Conservation (phyloP, 805 yeast genomes). For the Wickerhamiella spandovensis region DNA sequence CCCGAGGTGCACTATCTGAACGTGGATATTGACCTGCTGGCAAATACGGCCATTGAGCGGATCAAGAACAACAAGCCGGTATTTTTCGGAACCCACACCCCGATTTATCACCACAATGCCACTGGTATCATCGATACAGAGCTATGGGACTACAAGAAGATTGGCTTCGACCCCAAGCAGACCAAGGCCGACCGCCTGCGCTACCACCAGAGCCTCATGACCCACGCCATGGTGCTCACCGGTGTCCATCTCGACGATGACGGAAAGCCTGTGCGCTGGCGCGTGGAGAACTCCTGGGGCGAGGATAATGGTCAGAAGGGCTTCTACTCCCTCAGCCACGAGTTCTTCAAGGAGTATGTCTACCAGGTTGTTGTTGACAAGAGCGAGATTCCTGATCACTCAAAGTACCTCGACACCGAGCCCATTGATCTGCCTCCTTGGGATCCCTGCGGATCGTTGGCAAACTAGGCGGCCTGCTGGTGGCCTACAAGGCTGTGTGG, state of each 20-base stretch:
- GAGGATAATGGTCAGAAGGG: slow-evolving; percentile 54
- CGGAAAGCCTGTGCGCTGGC: slow-evolving; percentile 52
- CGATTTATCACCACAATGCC: slow-evolving; percentile 49
- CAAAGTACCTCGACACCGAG: slow-evolving; percentile 30
- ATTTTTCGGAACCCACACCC: slow-evolving; percentile 85
- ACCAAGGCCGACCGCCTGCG: slow-evolving; percentile 55
- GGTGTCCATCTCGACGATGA: slow-evolving; percentile 60
- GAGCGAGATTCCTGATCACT: slow-evolving; percentile 34
- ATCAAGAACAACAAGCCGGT: slow-evolving; percentile 64
- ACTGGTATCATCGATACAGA: slow-evolving; percentile 63
- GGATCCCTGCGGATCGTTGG: slow-evolving; percentile 73
- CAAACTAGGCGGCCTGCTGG: slow-evolving; percentile 19
- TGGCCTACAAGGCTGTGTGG: too few relatives aligned
- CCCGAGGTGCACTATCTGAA: slow-evolving; percentile 60
- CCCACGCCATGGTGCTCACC: slow-evolving; percentile 81
- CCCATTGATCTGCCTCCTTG: slow-evolving; percentile 56
- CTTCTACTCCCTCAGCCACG: slow-evolving; percentile 56
- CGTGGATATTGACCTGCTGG: slow-evolving; percentile 43
- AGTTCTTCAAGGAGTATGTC: slow-evolving; percentile 61
- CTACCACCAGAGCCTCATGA: slow-evolving; percentile 65
- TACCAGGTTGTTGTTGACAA: slow-evolving; percentile 55
- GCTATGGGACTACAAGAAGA: slow-evolving; percentile 49
- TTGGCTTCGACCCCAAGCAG: slow-evolving; percentile 34
- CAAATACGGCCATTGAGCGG: slow-evolving; percentile 51
- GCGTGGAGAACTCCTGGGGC: slow-evolving; percentile 74